Conservation (phyloP, 176 grass and related monocot species). For the Musa itinerans region DNA sequence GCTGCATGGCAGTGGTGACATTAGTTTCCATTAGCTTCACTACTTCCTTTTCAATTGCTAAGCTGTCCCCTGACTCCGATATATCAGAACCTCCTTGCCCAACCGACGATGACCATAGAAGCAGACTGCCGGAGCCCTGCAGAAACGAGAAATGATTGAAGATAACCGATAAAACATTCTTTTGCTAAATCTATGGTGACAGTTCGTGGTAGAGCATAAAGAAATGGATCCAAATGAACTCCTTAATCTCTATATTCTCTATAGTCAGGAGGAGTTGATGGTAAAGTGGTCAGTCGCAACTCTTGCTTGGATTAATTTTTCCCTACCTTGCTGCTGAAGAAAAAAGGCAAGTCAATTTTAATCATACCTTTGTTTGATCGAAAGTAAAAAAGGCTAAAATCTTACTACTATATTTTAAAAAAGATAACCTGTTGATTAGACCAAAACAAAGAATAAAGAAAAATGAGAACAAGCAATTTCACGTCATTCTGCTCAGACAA, state of each 20-base stretch:
- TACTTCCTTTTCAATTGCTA: slow-evolving; percentile 27
- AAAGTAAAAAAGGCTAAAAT: not conserved
- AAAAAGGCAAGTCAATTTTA: not conserved
- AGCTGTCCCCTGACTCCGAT: not conserved
- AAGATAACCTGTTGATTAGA: not conserved
- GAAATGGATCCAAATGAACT: not conserved
- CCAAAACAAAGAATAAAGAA: not conserved
- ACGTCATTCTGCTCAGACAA: too few relatives aligned
- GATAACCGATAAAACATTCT: not conserved
- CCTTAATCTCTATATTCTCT: not conserved
- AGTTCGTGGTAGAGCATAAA: not conserved
- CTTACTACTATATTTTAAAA: not conserved
- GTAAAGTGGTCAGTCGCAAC: not conserved
- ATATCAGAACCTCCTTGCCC: not conserved
- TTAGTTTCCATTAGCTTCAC: slow-evolving; percentile 30
- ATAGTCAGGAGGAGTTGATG: not conserved
- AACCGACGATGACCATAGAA: slow-evolving; percentile 8
- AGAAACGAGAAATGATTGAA: not conserved
- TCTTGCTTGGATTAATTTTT: too few relatives aligned
- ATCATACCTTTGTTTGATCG: not conserved
- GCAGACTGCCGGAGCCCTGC: slow-evolving; percentile 12
- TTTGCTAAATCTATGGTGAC: not conserved
- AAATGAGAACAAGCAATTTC: too few relatives aligned
- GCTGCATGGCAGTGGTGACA: slow-evolving; percentile 23
- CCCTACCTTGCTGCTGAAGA: too few relatives aligned